Conservation (phyloP, 176 grass and related monocot genomes). For the Miscanthus lutarioriparius region DNA sequence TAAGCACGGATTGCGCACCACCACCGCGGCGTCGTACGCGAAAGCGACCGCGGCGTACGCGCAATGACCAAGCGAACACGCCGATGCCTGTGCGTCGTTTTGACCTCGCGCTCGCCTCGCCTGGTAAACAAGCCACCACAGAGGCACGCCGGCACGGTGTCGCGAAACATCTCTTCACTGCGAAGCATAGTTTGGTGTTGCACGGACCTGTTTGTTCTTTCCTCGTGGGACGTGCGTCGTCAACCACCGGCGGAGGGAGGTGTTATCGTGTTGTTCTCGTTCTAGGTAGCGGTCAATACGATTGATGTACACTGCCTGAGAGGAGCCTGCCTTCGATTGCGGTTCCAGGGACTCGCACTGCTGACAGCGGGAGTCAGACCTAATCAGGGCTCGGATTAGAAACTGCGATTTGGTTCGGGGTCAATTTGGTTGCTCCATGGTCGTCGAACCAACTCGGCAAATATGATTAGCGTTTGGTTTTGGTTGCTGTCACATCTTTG, state of each 20-base stretch:
- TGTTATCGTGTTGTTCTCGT: background rate
- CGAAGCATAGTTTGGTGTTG: too few relatives aligned
- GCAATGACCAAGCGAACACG: background rate
- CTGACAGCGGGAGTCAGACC: background rate
- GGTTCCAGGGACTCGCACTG: background rate
- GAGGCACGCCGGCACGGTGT: too few relatives aligned
- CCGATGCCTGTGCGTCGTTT: background rate
- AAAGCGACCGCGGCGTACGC: slow-evolving; percentile 17
- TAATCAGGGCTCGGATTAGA: background rate
- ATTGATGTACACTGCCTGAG: background rate
- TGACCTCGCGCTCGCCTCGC: background rate
- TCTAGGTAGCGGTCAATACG: slow-evolving; percentile 8
- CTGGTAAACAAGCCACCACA: background rate
- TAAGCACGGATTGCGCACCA: background rate
- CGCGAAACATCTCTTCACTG: too few relatives aligned
- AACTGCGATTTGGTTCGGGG: background rate
- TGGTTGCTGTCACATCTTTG: too few relatives aligned
- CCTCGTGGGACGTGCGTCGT: too few relatives aligned
- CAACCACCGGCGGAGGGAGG: background rate
- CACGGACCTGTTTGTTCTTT: too few relatives aligned
- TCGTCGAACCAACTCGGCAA: background rate
- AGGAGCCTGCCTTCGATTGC: background rate
- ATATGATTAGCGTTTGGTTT: background rate
- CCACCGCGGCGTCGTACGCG: background rate
- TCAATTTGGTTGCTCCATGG: background rate